Percentiles rank a stretch among this genome's conserved stretches.
Evolutionary conservation across 345 rosid species (phyloP).

Genomic region (Rhodomyrtus tomentosa): DNA sequence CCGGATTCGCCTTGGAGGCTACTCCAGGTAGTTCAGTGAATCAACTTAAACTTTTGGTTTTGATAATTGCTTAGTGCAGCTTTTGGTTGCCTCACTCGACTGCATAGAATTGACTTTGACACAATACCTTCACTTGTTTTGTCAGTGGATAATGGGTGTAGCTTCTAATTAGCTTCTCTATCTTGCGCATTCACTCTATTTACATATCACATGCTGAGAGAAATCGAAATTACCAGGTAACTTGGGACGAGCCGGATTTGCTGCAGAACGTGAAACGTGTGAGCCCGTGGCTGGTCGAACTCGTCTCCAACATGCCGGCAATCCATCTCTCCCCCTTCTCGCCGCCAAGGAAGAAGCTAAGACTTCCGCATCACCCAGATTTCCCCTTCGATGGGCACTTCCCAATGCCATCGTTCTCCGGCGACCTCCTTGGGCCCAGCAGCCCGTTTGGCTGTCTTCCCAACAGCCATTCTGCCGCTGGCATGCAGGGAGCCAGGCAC

Average conservation of each 20-base stretch:
- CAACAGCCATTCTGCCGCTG: conserved; percentile 49
- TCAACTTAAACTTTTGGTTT: neutral
- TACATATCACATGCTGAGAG: neutral
- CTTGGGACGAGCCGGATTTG: conserved; percentile 77
- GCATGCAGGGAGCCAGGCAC: conserved; percentile 99
- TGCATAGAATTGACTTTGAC: neutral
- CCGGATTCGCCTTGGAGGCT: conserved; percentile 78
- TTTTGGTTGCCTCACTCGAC: neutral
- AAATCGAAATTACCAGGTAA: conserved; percentile 24
- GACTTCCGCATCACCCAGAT: conserved; percentile 44
- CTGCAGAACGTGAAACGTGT: conserved; percentile 65
- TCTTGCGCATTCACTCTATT: neutral
- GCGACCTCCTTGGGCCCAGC: conserved; percentile 41
- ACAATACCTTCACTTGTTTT: neutral
- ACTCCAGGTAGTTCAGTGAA: conserved; percentile 42
- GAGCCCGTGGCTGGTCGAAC: conserved; percentile 69
- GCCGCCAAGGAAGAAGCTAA: conserved; percentile 57
- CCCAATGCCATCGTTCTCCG: conserved; percentile 36
- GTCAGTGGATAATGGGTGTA: neutral
- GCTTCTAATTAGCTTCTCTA: neutral
- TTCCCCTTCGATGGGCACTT: conserved; percentile 42
- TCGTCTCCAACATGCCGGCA: conserved; percentile 61
- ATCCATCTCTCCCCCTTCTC: conserved; percentile 52
- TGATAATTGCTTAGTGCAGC: neutral
- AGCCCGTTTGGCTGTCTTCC: conserved; percentile 44